Evolutionary conservation across 257 asterid genomes (phyloP).

Genomic region (Solanum pinnatisectum): DNA sequence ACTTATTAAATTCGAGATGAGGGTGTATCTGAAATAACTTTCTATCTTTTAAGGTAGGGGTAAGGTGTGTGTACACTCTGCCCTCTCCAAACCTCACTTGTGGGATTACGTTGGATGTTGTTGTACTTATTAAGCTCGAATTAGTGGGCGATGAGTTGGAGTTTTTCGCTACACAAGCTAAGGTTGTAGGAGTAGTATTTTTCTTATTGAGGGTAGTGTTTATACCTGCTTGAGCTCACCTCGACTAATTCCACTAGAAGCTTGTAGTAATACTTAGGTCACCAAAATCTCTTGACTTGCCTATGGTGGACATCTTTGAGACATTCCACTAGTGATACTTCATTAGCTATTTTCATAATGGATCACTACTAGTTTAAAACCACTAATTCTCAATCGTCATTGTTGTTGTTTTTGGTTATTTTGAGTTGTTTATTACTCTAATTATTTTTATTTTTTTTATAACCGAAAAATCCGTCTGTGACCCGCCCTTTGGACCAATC

Average conservation of each 20-base stretch:
- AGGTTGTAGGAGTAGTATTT: not conserved
- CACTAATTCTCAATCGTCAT: not conserved
- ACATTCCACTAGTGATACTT: not conserved
- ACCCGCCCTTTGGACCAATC: no score
- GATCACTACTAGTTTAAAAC: not conserved
- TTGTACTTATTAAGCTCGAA: not conserved
- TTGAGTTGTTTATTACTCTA: not conserved
- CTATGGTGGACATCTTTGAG: not conserved
- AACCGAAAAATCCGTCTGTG: no score
- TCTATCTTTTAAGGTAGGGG: not conserved
- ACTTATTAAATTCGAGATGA: not conserved
- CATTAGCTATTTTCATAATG: not conserved
- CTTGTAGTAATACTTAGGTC: not conserved
- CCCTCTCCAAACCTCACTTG: fast-evolving
- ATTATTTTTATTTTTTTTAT: no score
- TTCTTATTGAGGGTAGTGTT: not conserved
- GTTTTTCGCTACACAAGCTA: not conserved
- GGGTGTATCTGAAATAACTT: not conserved
- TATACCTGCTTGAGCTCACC: not conserved
- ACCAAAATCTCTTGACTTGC: not conserved
- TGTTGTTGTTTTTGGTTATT: not conserved
- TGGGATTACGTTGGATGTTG: not conserved
- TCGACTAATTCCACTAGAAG: not conserved
- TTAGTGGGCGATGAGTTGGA: not conserved
- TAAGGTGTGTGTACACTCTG: fast-evolving